Percentiles rank a stretch among this genome's conserved stretches.
phyloP scores from a whole-genome alignment of 148 eudicot species.

The Fagopyrum homotropicum region DNA sequence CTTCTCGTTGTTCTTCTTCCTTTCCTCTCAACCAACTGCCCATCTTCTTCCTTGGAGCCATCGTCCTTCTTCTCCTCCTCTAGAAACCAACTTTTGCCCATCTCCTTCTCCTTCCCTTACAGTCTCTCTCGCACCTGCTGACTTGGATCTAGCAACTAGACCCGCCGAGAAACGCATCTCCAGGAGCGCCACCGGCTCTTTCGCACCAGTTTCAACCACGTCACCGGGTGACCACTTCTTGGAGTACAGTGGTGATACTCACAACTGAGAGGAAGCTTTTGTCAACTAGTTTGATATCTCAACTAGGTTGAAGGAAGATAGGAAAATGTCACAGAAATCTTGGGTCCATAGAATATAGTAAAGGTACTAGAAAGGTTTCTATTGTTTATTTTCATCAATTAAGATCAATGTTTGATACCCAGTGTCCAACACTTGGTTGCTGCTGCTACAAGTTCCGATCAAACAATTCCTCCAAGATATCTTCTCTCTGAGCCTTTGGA shows the following conservation, averaged over 20 bases:
- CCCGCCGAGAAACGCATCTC: too few relatives aligned
- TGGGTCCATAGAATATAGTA: slow-evolving; percentile 86
- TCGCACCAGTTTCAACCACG: too few relatives aligned
- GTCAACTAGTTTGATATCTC: slow-evolving; percentile 61
- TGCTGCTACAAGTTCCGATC: neutral
- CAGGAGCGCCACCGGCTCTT: too few relatives aligned
- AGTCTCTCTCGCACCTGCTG: too few relatives aligned
- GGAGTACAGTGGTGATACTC: slow-evolving; percentile 66
- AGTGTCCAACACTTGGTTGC: neutral
- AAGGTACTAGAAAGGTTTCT: slow-evolving; percentile 44
- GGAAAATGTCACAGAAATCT: slow-evolving; percentile 34
- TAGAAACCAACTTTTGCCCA: too few relatives aligned
- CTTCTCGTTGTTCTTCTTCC: too few relatives aligned
- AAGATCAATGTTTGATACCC: neutral
- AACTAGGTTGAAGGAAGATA: slow-evolving; percentile 49
- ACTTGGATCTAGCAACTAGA: too few relatives aligned
- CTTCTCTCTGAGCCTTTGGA: neutral
- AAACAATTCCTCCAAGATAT: neutral
- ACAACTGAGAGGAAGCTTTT: slow-evolving; percentile 84
- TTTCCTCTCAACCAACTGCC: too few relatives aligned
- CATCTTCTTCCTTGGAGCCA: too few relatives aligned
- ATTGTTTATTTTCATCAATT: neutral
- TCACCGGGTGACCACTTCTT: slow-evolving; percentile 30
- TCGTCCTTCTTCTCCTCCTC: too few relatives aligned
- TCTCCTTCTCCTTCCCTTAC: too few relatives aligned